Conservation (phyloP, 2,329 filamentous ascomycete genomes). For the Clonostachys byssicola region DNA sequence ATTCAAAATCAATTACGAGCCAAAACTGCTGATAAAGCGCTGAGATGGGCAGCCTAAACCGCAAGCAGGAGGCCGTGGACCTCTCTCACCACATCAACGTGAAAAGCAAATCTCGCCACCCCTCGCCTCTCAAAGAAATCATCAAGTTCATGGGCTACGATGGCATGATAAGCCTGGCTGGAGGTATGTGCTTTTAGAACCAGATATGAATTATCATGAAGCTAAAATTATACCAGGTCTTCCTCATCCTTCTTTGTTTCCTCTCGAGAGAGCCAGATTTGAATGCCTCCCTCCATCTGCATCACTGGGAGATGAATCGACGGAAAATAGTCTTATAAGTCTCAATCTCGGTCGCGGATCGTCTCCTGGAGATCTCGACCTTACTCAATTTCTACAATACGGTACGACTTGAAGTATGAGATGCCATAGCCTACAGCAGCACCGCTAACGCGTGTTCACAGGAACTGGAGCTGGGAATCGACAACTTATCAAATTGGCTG, state of each 20-base stretch:
- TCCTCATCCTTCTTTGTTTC: slow-evolving; percentile 19
- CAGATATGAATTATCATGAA: background rate
- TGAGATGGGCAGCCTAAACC: too few species aligned
- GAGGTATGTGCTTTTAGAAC: slow-evolving; percentile 10
- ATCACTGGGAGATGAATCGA: background rate
- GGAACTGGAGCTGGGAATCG: slow-evolving; percentile 10
- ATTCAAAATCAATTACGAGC: too few species aligned
- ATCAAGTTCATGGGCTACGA: slow-evolving; percentile 24
- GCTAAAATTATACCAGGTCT: slow-evolving; percentile 9
- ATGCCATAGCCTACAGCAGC: background rate
- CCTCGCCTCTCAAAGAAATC: slow-evolving; percentile 23
- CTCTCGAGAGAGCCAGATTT: slow-evolving; percentile 9
- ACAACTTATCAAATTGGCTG: slow-evolving; percentile 6
- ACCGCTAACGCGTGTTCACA: background rate
- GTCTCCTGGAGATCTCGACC: slow-evolving; percentile 5
- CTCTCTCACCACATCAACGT: slow-evolving; percentile 21
- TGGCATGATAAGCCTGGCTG: slow-evolving; percentile 23
- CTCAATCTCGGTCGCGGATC: slow-evolving; percentile 3
- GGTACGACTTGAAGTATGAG: slow-evolving; percentile 1
- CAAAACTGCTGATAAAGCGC: too few species aligned
- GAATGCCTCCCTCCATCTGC: slow-evolving; percentile 4
- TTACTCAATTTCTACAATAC: slow-evolving; percentile 11
- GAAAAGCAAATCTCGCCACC: slow-evolving; percentile 18
- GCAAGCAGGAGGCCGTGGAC: slow-evolving; percentile 7
- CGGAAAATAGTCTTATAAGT: background rate